phyloP scores from a whole-genome alignment of 352 stramenopile species.

The Blastocystis hominis region DNA sequence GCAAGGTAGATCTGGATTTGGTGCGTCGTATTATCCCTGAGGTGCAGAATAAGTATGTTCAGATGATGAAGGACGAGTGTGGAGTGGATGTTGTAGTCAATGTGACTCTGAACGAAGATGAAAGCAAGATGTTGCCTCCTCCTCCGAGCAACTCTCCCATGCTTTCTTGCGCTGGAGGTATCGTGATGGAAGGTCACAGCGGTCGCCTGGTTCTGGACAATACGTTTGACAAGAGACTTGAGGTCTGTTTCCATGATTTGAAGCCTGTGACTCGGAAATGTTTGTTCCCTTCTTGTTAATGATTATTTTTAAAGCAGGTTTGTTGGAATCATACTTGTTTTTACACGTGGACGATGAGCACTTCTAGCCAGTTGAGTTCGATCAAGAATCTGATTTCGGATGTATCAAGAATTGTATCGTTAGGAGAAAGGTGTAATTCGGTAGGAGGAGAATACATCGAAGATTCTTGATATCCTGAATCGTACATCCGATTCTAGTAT shows the following conservation, averaged over 20 bases:
- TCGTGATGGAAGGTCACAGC: conserved; percentile 76
- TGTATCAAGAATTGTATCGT: not conserved
- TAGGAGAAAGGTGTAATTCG: not conserved
- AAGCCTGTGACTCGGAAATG: conserved; percentile 30
- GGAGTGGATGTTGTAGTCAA: conserved; percentile 53
- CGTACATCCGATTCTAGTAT: conserved; percentile 4
- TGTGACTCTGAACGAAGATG: conserved; percentile 66
- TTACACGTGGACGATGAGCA: not conserved
- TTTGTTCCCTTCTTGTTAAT: conserved; percentile 55
- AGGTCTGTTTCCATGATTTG: conserved; percentile 40
- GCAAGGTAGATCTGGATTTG: conserved; percentile 76
- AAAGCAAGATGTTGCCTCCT: conserved; percentile 60
- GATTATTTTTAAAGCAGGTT: conserved; percentile 62
- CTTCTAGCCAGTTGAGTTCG: not conserved
- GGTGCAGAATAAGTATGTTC: conserved; percentile 73
- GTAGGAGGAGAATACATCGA: not conserved
- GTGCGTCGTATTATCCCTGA: conserved; percentile 76
- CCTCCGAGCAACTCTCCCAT: conserved; percentile 56
- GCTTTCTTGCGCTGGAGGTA: conserved; percentile 69
- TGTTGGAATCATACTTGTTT: not conserved
- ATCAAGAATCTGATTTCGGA: not conserved
- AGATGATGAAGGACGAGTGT: conserved; percentile 67
- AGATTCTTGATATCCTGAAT: conserved; percentile 20
- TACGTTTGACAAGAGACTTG: conserved; percentile 80
- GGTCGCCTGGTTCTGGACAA: conserved; percentile 95